phyloP scores from a whole-genome alignment of 441 rosid species.

The Adansonia gregorii region DNA sequence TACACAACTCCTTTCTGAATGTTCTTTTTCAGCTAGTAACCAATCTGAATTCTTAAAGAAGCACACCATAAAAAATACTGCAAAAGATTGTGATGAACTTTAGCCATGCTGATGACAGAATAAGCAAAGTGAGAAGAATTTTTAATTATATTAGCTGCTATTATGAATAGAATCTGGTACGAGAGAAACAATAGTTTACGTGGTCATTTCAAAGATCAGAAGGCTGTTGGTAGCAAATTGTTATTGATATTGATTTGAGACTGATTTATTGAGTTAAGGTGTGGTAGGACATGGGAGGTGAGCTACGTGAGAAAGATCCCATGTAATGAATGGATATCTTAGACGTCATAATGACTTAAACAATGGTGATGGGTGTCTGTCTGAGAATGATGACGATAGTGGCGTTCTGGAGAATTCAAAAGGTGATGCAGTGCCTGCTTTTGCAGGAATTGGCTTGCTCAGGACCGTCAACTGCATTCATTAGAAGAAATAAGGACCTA shows the following conservation, averaged over 20 bases:
- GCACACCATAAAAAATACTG: conserved; percentile 7
- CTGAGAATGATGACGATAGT: conserved; percentile 3
- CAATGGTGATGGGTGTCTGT: not conserved
- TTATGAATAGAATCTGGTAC: not conserved
- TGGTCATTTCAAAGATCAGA: not conserved
- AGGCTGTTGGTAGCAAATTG: not conserved
- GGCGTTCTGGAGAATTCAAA: conserved; percentile 4
- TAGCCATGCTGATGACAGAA: not conserved
- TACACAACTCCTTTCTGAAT: conserved; percentile 1
- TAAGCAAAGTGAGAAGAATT: not conserved
- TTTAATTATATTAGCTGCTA: not conserved
- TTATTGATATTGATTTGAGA: not conserved
- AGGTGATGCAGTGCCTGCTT: not conserved
- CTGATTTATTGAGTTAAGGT: not conserved
- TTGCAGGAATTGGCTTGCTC: conserved; percentile 1
- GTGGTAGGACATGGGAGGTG: not conserved
- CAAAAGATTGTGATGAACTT: not conserved
- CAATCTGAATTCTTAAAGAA: conserved; percentile 6
- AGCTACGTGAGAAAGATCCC: not conserved
- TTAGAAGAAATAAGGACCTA: not conserved
- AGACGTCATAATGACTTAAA: not conserved
- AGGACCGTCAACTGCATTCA: not conserved
- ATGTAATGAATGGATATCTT: not conserved
- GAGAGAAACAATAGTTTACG: conserved; percentile 8
- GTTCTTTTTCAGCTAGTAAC: conserved; percentile 1